Conservation (phyloP, 2,329 filamentous ascomycete species). For the Talaromyces albobiverticillius region DNA sequence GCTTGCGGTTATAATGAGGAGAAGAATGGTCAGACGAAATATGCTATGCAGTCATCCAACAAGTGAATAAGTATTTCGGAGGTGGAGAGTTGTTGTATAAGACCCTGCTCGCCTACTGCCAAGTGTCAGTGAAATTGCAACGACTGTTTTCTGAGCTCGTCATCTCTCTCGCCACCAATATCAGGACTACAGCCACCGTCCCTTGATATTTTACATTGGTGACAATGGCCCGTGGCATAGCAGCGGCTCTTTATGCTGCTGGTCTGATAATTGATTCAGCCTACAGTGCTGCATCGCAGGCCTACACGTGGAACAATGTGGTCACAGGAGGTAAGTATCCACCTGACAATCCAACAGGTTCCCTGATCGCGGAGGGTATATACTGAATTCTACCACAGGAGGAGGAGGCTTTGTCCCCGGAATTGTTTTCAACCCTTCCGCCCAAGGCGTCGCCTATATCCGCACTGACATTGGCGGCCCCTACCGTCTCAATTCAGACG, state of each 20-base stretch:
- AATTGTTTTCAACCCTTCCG: constrained; percentile 53
- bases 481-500: constrained; percentile 55
- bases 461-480: constrained; percentile 58
- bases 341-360: neutral
- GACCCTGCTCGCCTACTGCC: neutral
- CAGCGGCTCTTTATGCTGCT: constrained; percentile 11
- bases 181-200: neutral
- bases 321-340: constrained; percentile 40
- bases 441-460: constrained; percentile 53
- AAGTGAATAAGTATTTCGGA: too few species aligned
- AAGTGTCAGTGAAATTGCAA: neutral
- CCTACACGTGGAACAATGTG: constrained; percentile 48
- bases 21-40: neutral
- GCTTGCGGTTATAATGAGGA: neutral
- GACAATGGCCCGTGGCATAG: neutral
- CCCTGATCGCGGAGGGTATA: too few species aligned
- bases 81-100: too few species aligned
- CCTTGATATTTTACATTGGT: neutral
- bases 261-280: constrained; percentile 11
- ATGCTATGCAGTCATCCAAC: too few species aligned
- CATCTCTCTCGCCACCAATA: neutral
- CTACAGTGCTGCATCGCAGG: constrained; percentile 21
- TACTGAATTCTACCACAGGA: constrained; percentile 28
- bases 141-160: neutral
- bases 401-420: constrained; percentile 58